These are phyloP conservation scores for Sanghuangporus baumii DNA, from an alignment of 1,284 basidiomycete genomes.

Conservation along the genomic window DNA sequence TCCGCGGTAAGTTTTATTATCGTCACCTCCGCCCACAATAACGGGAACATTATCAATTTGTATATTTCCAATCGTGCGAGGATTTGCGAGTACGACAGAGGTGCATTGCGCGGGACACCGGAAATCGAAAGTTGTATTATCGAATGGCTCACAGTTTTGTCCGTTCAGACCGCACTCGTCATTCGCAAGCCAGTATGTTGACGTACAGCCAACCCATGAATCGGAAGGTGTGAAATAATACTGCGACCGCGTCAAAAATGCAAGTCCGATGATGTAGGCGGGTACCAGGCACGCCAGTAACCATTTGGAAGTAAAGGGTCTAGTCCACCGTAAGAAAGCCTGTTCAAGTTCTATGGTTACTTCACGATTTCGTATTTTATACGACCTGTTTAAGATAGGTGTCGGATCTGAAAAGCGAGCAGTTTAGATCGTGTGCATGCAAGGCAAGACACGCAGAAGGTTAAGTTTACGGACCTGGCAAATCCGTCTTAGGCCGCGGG, in stretches of 20 bases:
- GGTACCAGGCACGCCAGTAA: constrained; percentile 49
- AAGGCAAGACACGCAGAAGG: background rate
- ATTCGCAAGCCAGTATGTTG: constrained; percentile 64
- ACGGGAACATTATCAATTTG: constrained; percentile 66
- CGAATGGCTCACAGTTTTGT: constrained; percentile 59
- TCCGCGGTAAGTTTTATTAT: constrained; percentile 66
- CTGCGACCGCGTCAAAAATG: constrained; percentile 68
- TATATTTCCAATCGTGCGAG: constrained; percentile 67
- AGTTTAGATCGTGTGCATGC: background rate
- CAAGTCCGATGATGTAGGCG: constrained; percentile 66
- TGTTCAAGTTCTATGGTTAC: constrained; percentile 47
- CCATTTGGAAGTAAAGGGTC: constrained; percentile 45
- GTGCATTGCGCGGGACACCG: constrained; percentile 78
- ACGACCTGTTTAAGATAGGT: constrained; percentile 49
- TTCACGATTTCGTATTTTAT: constrained; percentile 30
- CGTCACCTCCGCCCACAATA: constrained; percentile 79
- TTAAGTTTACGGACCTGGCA: constrained; percentile 40
- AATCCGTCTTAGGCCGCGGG: constrained; percentile 49
- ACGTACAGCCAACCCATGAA: constrained; percentile 63
- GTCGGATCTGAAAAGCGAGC: constrained; percentile 37
- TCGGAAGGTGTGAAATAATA: constrained; percentile 61
- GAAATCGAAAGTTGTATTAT: constrained; percentile 59
- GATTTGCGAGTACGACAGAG: constrained; percentile 66
- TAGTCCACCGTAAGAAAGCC: constrained; percentile 42
- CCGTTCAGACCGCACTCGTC: constrained; percentile 79